These are phyloP conservation scores for Phytophthora megakarya DNA, from an alignment of 352 stramenopile species.

Conservation along the genomic window DNA sequence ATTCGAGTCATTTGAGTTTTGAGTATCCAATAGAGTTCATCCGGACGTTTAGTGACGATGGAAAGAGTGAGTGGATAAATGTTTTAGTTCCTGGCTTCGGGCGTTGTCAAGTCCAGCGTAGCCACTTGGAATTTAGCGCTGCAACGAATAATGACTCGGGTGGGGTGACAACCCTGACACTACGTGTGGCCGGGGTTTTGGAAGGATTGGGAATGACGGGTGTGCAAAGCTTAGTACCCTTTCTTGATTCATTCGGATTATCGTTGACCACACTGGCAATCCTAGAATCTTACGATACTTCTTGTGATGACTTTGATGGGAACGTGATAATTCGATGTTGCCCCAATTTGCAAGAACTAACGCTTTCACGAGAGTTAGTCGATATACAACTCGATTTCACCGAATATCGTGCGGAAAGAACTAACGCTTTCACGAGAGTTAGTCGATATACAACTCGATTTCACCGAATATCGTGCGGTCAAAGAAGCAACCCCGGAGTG, in stretches of 20 bases:
- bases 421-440: not conserved
- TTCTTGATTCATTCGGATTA: not conserved
- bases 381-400: conserved; percentile 5
- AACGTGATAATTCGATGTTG: conserved; percentile 10
- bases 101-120: not conserved
- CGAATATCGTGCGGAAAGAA: conserved; percentile 3
- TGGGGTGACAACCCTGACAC: not conserved
- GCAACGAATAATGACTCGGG: not conserved
- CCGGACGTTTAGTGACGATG: too few relatives aligned
- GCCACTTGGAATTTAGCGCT: not conserved
- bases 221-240: not conserved
- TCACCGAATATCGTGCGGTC: conserved; percentile 7
- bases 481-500: not conserved
- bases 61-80: conserved; percentile 1
- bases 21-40: too few relatives aligned
- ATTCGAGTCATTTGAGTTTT: too few relatives aligned
- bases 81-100: conserved; percentile 4
- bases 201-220: not conserved
- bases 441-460: conserved; percentile 1
- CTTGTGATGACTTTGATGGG: too few relatives aligned
- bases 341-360: conserved; percentile 12
- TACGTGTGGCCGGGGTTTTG: not conserved
- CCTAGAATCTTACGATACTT: too few relatives aligned
- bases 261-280: not conserved
- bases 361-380: not conserved